Conservation (phyloP, 768 basidiomycete species). For the Plicaturopsis crispa region DNA sequence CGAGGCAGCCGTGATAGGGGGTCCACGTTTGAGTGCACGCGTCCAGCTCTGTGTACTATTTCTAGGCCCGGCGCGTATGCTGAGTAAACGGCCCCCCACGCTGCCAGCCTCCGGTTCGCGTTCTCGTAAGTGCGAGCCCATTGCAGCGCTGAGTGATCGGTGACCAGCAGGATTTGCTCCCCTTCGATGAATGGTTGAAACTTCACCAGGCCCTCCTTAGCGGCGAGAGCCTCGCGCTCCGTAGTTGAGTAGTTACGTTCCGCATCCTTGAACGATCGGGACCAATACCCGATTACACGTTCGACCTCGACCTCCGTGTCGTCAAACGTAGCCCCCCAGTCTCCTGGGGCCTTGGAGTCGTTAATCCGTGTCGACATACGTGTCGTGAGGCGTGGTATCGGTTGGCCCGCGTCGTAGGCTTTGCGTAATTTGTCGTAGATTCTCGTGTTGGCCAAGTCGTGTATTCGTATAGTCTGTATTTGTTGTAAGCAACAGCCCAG, state of each 20-base stretch:
- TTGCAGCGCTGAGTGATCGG: constrained; percentile 20
- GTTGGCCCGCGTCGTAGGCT: constrained; percentile 12
- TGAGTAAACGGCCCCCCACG: constrained; percentile 24
- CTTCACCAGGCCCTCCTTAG: constrained; percentile 29
- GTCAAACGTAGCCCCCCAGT: constrained; percentile 19
- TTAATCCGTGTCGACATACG: constrained; percentile 10
- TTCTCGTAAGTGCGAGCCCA: constrained; percentile 19
- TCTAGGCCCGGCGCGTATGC: constrained; percentile 21
- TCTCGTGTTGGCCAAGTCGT: constrained; percentile 19
- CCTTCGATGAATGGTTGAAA: constrained; percentile 30
- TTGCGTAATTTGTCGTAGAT: constrained; percentile 16
- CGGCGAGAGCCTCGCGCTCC: constrained; percentile 28
- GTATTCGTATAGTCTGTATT: constrained; percentile 20
- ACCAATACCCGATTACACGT: constrained; percentile 24
- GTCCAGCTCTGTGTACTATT: constrained; percentile 24
- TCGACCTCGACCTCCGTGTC: constrained; percentile 24
- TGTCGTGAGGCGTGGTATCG: constrained; percentile 15
- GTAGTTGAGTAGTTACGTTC: constrained; percentile 30
- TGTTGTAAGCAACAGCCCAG: constrained; percentile 23
- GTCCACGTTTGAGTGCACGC: constrained; percentile 27
- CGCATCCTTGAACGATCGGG: constrained; percentile 19
- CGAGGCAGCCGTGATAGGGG: too few relatives aligned
- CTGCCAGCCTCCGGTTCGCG: constrained; percentile 15
- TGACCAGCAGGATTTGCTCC: constrained; percentile 19
- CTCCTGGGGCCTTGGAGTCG: constrained; percentile 12